These are phyloP conservation scores for Malassezia restricta DNA, from an alignment of 1,284 basidiomycete species.

Conservation along the genomic window DNA sequence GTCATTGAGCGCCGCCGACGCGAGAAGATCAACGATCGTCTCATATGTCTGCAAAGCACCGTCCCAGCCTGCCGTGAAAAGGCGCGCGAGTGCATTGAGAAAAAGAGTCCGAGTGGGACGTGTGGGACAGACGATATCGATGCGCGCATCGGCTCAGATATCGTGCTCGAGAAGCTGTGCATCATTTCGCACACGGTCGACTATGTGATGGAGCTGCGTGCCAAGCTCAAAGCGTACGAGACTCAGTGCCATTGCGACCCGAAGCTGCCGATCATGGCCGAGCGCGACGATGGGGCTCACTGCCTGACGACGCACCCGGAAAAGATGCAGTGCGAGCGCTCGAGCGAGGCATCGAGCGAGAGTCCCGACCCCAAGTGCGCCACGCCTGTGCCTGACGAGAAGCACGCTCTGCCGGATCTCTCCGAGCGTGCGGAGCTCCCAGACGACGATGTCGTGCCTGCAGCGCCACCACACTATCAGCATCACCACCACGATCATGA, in stretches of 20 bases:
- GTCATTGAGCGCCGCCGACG: constrained; percentile 41
- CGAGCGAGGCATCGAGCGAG: neutral
- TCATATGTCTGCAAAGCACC: constrained; percentile 30
- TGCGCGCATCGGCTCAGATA: constrained; percentile 19
- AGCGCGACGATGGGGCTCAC: constrained; percentile 2
- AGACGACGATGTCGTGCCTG: too few species aligned
- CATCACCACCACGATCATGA: constrained; percentile 2
- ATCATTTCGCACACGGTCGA: constrained; percentile 38
- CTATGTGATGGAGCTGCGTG: constrained; percentile 15
- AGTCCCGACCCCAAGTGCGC: neutral
- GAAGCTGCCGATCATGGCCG: neutral
- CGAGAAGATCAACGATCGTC: constrained; percentile 46
- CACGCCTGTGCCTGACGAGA: too few species aligned
- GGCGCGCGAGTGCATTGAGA: constrained; percentile 25
- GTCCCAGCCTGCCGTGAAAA: constrained; percentile 41
- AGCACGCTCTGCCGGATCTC: too few species aligned
- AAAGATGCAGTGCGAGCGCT: neutral
- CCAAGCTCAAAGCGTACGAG: constrained; percentile 14
- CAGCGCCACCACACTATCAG: neutral
- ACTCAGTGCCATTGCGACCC: constrained; percentile 11
- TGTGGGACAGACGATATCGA: constrained; percentile 18
- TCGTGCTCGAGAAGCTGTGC: constrained; percentile 43
- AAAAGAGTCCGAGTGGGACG: neutral
- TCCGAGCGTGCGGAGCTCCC: too few species aligned
- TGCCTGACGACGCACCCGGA: constrained; percentile 1